These are phyloP conservation scores for Kwoniella sp. DNA, from an alignment of 768 basidiomycete genomes.

Conservation along the genomic window DNA sequence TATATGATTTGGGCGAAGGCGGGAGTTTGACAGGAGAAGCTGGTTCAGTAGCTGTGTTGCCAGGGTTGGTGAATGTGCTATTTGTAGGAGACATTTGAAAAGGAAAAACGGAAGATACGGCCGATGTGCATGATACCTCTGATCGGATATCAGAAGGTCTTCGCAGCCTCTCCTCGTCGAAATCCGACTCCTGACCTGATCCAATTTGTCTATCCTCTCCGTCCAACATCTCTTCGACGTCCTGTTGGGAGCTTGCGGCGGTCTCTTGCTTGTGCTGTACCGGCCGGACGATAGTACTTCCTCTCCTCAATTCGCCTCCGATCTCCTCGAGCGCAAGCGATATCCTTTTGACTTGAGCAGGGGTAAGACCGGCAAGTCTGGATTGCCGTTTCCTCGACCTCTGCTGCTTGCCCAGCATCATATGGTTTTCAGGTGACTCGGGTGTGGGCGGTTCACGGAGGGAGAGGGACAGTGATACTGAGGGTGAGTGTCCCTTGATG, in stretches of 20 bases:
- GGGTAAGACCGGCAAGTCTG: slow-evolving; percentile 35
- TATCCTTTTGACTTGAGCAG: slow-evolving; percentile 47
- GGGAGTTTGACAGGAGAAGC: slow-evolving; percentile 29
- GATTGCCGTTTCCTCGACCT: slow-evolving; percentile 30
- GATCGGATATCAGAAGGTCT: slow-evolving; percentile 27
- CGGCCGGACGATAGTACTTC: slow-evolving; percentile 2
- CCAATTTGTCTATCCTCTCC: background rate
- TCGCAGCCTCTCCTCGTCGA: slow-evolving; percentile 1
- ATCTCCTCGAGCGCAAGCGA: slow-evolving; percentile 44
- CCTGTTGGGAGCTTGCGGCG: slow-evolving; percentile 6
- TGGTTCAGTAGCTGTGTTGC: slow-evolving; percentile 7
- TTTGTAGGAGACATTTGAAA: slow-evolving; percentile 38
- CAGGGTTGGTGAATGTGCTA: slow-evolving; percentile 23
- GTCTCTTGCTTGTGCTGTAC: background rate
- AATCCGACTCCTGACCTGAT: slow-evolving; percentile 4
- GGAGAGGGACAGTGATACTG: slow-evolving; percentile 6
- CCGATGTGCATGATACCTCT: slow-evolving; percentile 28
- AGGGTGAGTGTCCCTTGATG: slow-evolving; percentile 6
- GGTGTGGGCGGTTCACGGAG: slow-evolving; percentile 7
- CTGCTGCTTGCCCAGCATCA: slow-evolving; percentile 8
- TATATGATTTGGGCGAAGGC: slow-evolving; percentile 38
- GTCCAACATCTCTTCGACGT: slow-evolving; percentile 41
- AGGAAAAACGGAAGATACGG: slow-evolving; percentile 34
- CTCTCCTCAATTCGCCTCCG: slow-evolving; percentile 23
- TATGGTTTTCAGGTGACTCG: slow-evolving; percentile 2